phyloP scores from a whole-genome alignment of 2,329 filamentous ascomycete species.

The Microcyclosporella mali region DNA sequence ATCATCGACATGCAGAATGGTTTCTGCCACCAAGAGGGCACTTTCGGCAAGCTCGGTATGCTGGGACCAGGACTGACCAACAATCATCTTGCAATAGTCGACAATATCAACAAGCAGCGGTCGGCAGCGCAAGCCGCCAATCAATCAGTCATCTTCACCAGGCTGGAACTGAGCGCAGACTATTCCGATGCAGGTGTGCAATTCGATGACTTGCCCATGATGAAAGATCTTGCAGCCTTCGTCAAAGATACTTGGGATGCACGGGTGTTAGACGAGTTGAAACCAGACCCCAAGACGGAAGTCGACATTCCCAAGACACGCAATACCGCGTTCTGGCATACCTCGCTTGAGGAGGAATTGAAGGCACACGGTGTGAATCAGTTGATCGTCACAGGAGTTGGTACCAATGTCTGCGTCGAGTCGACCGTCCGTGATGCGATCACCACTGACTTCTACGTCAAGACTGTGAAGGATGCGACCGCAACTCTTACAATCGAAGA shows the following conservation, averaged over 20 bases:
- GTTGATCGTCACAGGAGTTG: conserved; percentile 10
- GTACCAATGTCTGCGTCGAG: conserved; percentile 13
- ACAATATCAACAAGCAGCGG: conserved; percentile 6
- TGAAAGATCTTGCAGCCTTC: conserved; percentile 4
- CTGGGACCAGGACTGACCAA: not conserved
- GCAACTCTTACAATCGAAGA: not conserved
- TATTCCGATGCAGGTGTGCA: conserved; percentile 6
- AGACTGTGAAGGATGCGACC: conserved; percentile 7
- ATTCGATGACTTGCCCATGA: not conserved
- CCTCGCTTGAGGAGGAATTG: conserved; percentile 5
- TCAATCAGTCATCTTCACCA: conserved; percentile 7
- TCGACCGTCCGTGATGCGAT: conserved; percentile 9
- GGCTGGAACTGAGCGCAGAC: conserved; percentile 5
- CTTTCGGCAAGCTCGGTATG: conserved; percentile 5
- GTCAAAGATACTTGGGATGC: conserved; percentile 9
- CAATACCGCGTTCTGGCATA: conserved; percentile 9
- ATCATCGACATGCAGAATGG: conserved; percentile 14
- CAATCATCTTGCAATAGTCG: conserved; percentile 1
- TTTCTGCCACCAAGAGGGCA: conserved; percentile 10
- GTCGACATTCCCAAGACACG: conserved; percentile 9
- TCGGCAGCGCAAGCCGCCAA: conserved; percentile 2
- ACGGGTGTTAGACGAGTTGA: conserved; percentile 8
- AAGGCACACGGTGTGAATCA: conserved; percentile 5
- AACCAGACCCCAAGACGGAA: conserved; percentile 5
- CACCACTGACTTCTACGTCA: conserved; percentile 4